A percentile compares a stretch with the other conserved stretches of the same genome.
Evolutionary conservation across 805 yeast species (phyloP).

Genomic region (Cyberlindnera americana): DNA sequence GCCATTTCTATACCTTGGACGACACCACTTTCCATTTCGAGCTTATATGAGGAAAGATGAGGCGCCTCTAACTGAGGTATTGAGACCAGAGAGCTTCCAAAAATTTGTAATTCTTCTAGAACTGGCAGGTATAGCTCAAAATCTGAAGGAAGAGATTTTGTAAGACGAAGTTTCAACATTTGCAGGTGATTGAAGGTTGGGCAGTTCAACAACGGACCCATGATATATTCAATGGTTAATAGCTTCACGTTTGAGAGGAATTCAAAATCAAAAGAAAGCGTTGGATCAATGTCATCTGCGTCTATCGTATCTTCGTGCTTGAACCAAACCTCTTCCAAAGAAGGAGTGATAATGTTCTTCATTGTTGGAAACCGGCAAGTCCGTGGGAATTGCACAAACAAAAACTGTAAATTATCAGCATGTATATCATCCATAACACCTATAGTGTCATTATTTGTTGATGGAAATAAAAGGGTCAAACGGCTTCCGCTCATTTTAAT

Average conservation of each 20-base stretch:
- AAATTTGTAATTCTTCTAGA: not conserved
- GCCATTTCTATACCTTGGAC: not conserved
- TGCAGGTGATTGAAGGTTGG: not conserved
- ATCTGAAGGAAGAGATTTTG: not conserved
- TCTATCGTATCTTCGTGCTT: not conserved
- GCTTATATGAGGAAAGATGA: not conserved
- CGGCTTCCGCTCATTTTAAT: not conserved
- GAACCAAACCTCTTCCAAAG: conserved; percentile 1
- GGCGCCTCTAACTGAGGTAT: conserved; percentile 1
- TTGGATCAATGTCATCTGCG: not conserved
- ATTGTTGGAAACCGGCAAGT: not conserved
- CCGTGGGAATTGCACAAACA: not conserved
- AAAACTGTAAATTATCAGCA: not conserved
- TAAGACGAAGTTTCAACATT: not conserved
- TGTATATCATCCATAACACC: not conserved
- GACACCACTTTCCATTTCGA: not conserved
- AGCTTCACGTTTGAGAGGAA: not conserved
- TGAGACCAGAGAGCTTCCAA: not conserved
- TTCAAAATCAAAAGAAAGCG: not conserved
- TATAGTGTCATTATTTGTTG: not conserved
- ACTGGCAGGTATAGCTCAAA: not conserved
- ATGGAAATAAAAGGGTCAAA: not conserved
- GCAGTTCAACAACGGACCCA: not conserved
- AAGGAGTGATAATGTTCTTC: not conserved
- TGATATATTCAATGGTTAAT: not conserved